Percentiles rank a stretch among this genome's conserved stretches.
Evolutionary conservation across 352 stramenopile genomes (phyloP).

Genomic region (Globisporangium spiculum): DNA sequence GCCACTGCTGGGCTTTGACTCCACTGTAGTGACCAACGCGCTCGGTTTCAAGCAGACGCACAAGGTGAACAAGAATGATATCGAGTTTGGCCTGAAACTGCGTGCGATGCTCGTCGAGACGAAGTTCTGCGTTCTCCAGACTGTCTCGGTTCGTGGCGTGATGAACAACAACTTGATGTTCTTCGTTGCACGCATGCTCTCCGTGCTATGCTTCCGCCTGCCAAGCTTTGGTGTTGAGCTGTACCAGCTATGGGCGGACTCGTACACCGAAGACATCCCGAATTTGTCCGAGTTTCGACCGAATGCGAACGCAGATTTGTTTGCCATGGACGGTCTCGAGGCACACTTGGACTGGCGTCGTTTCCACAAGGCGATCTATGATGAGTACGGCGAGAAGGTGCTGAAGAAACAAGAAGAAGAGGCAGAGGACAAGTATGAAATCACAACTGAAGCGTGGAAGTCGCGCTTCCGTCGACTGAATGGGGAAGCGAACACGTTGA

Average conservation of each 20-base stretch:
- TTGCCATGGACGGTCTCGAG: constrained; percentile 87
- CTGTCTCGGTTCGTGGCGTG: constrained; percentile 81
- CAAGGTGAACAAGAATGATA: constrained; percentile 76
- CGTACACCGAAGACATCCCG: constrained; percentile 72
- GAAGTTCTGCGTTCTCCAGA: constrained; percentile 87
- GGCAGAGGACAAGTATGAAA: constrained; percentile 88
- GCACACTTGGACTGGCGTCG: constrained; percentile 86
- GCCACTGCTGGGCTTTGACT: constrained; percentile 81
- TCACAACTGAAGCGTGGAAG: constrained; percentile 81
- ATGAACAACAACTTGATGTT: constrained; percentile 94
- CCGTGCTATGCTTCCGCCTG: constrained; percentile 82
- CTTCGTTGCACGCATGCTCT: constrained; percentile 86
- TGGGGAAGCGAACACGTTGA: constrained; percentile 83
- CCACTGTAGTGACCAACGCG: constrained; percentile 53
- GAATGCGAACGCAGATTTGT: constrained; percentile 81
- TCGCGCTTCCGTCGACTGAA: constrained; percentile 76
- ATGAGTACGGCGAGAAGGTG: constrained; percentile 84
- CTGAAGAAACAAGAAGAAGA: constrained; percentile 86
- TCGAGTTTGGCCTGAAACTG: constrained; percentile 84
- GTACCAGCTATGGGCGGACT: constrained; percentile 87
- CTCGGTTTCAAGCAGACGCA: constrained; percentile 69
- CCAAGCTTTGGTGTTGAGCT: constrained; percentile 86
- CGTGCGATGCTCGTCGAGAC: constrained; percentile 88
- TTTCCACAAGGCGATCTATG: constrained; percentile 87
- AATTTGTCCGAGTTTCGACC: constrained; percentile 82